A percentile compares a stretch with the other conserved stretches of the same genome.
phyloP scores from a whole-genome alignment of 2,329 filamentous ascomycete species.

The Ceratocystis alfenasii region DNA sequence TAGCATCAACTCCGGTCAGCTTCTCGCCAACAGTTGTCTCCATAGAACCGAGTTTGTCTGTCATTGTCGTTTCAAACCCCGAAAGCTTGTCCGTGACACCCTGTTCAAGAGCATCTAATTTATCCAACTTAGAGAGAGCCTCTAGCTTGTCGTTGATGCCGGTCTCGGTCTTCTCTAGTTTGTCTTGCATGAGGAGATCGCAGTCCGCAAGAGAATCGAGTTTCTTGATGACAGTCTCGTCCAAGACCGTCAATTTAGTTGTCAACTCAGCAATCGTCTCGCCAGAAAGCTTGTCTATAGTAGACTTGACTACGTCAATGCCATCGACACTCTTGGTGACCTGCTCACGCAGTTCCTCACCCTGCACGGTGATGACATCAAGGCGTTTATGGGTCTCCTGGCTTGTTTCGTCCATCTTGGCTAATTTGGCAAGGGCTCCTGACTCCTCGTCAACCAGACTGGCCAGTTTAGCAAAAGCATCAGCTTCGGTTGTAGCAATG shows the following conservation, averaged over 20 bases:
- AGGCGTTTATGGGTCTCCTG: conserved; percentile 20
- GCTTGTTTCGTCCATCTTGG: conserved; percentile 12
- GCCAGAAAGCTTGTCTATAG: conserved; percentile 11
- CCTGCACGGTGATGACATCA: conserved; percentile 18
- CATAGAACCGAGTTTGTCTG: conserved; percentile 2
- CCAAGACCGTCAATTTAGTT: conserved; percentile 1
- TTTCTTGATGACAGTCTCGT: conserved; percentile 13
- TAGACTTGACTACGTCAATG: conserved; percentile 18
- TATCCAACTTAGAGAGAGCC: conserved; percentile 16
- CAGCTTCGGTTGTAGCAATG: conserved; percentile 20
- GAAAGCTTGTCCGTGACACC: conserved; percentile 18
- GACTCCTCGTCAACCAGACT: conserved; percentile 18
- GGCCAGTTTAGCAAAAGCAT: conserved; percentile 17
- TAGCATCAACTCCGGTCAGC: conserved; percentile 16
- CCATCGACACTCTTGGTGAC: conserved; percentile 16
- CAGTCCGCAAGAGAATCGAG: conserved; percentile 18
- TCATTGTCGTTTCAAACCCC: conserved; percentile 13
- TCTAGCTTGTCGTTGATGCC: conserved; percentile 19
- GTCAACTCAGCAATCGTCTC: conserved; percentile 3
- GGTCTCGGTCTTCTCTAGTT: conserved; percentile 18
- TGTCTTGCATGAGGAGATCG: conserved; percentile 20
- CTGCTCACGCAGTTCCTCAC: conserved; percentile 19
- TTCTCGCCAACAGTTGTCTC: conserved; percentile 16
- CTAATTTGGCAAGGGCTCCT: conserved; percentile 16
- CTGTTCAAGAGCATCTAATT: conserved; percentile 15